phyloP scores from a whole-genome alignment of 2,329 filamentous ascomycete species.

The Stachybotrys chartarum region DNA sequence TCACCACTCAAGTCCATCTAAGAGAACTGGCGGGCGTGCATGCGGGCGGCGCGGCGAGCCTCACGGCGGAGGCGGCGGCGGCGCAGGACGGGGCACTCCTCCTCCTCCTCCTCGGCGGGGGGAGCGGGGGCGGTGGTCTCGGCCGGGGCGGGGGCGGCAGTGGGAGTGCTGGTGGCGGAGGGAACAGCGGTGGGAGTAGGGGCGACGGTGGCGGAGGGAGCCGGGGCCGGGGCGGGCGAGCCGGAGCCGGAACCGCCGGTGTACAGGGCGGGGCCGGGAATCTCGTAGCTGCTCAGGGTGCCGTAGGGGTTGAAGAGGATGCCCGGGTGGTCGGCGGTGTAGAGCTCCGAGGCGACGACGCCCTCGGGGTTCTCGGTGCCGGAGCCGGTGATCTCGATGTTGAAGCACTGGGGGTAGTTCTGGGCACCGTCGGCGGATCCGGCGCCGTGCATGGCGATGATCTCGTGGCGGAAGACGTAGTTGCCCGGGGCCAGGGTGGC shows the following conservation, averaged over 20 bases:
- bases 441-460: conserved; percentile 41
- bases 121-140: neutral
- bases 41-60: too few relatives aligned
- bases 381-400: conserved; percentile 36
- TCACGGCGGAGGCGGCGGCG: too few relatives aligned
- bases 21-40: too few relatives aligned
- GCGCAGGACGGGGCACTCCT: too few relatives aligned
- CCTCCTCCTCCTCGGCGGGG: neutral
- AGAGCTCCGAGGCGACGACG: conserved; percentile 20
- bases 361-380: conserved; percentile 23
- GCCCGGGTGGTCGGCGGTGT: conserved; percentile 20
- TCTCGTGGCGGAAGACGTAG: conserved; percentile 45
- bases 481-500: conserved; percentile 23
- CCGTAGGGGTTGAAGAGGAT: conserved; percentile 26
- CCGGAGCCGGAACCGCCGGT: conserved; percentile 9
- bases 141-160: neutral
- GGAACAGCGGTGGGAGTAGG: neutral
- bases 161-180: conserved; percentile 1
- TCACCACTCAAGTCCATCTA: too few relatives aligned
- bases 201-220: neutral
- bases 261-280: conserved; percentile 18
- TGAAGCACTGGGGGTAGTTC: conserved; percentile 45
- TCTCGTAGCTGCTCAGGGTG: conserved; percentile 13
- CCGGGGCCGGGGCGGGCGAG: conserved; percentile 5
- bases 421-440: conserved; percentile 38